Conservation (phyloP, 129 eudicot species). For the Escallonia rubra region DNA sequence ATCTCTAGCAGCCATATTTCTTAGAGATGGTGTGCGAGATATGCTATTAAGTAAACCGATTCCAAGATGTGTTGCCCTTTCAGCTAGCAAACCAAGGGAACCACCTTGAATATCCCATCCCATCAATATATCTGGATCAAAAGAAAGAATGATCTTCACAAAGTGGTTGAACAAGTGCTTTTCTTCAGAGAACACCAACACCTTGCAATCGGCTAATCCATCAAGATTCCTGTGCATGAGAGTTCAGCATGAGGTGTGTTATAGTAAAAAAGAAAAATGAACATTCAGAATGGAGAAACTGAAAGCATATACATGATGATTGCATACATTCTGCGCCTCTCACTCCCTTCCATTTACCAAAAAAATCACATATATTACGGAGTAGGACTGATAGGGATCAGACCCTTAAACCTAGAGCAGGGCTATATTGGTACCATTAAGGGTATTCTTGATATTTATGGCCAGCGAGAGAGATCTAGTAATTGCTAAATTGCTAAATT, state of each 20-base stretch:
- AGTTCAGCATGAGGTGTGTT: constrained; percentile 15
- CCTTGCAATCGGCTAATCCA: constrained; percentile 52
- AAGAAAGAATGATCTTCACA: constrained; percentile 39
- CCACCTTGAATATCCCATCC: constrained; percentile 97
- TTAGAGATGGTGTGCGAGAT: constrained; percentile 77
- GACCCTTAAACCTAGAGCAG: too few relatives aligned
- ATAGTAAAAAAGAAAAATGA: not conserved
- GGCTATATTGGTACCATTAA: too few relatives aligned
- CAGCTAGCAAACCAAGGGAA: constrained; percentile 94
- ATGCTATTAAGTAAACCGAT: constrained; percentile 68
- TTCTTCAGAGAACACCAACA: constrained; percentile 56
- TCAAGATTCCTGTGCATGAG: constrained; percentile 50
- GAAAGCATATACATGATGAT: too few relatives aligned
- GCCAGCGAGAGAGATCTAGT: too few relatives aligned
- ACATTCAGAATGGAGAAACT: not conserved
- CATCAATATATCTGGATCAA: constrained; percentile 84
- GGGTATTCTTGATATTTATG: too few relatives aligned
- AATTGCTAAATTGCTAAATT: too few relatives aligned
- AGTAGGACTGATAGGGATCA: too few relatives aligned
- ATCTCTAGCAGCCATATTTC: constrained; percentile 22
- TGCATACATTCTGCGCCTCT: too few relatives aligned
- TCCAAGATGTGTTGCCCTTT: constrained; percentile 85
- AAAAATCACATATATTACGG: too few relatives aligned
- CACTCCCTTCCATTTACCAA: too few relatives aligned
- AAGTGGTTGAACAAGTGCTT: constrained; percentile 52